These are phyloP conservation scores for Nannizziopsis barbatae DNA, from an alignment of 2,329 filamentous ascomycete species.

Conservation along the genomic window DNA sequence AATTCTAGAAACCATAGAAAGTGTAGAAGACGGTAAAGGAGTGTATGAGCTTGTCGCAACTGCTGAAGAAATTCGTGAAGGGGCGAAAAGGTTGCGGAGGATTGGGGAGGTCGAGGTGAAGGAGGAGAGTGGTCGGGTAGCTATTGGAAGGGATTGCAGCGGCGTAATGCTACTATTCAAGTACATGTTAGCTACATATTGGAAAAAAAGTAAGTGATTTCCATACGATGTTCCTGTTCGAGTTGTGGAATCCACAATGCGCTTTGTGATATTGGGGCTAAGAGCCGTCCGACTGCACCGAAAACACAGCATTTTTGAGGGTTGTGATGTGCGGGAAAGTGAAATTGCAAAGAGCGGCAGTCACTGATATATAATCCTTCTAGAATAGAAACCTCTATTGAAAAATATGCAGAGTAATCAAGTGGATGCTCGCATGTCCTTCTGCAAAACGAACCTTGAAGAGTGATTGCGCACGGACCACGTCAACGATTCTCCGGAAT, in stretches of 20 bases:
- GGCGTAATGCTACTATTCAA: background rate
- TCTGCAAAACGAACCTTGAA: background rate
- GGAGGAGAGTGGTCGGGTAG: slow-evolving; percentile 10
- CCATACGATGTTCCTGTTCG: slow-evolving; percentile 4
- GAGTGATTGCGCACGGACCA: slow-evolving; percentile 8
- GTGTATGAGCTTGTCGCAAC: slow-evolving; percentile 12
- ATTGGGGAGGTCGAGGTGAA: slow-evolving; percentile 32
- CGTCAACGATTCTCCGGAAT: background rate
- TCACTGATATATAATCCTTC: too few species aligned
- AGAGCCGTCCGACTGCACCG: background rate
- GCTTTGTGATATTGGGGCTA: background rate
- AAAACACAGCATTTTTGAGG: slow-evolving; percentile 4
- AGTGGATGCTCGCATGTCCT: too few species aligned
- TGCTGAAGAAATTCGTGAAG: slow-evolving; percentile 12
- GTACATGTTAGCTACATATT: background rate
- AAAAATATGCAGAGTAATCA: too few species aligned
- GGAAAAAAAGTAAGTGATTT: background rate
- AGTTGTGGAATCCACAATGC: background rate
- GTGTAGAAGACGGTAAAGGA: background rate
- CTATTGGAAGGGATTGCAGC: background rate
- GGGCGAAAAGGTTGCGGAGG: slow-evolving; percentile 12
- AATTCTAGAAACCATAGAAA: slow-evolving; percentile 14
- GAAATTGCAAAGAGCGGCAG: too few species aligned
- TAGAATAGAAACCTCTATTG: too few species aligned
- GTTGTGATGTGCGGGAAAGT: too few species aligned